Base-by-base conservation (phyloP, 371 early-diverging fungal species). In the Mucor sp. region DNA sequence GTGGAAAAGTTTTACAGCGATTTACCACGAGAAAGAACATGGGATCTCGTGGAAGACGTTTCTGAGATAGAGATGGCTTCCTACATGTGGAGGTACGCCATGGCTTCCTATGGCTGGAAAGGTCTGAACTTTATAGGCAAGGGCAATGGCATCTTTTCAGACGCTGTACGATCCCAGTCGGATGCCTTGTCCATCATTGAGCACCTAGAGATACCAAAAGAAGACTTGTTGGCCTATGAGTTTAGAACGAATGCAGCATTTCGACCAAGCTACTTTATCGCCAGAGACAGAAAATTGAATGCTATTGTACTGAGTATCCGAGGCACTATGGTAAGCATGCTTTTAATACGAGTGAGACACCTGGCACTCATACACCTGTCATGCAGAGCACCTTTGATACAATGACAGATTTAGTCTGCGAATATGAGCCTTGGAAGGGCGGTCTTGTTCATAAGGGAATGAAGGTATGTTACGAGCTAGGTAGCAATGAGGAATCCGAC, bases 361-460 rank as follows among this genome's bases (percentile, higher is more conserved):
- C n/a, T n/a, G n/a, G n/a, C n/a, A n/a, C n/a, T n/a, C n/a, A n/a
- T n/a, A 50, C 6, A 25, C 23, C 12, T 50, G 1, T 1, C 4
- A 19, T 7, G 30, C 71, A 89, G 90, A 94, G 91, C 48, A 81
- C 87, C 1, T 85, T 87, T 68, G 95, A 94, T 70, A 87, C 92
- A 0, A 73, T 94, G 66, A 94, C 95, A 0, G 95, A 95, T 69
- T 69, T 94, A 21, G 87, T 90, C 0, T 94, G 94, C 62, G 93
- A 93, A 67, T 94, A 94, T 66, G 85, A 88, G 53, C 89, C 85
- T 35, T 94, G 94, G 94, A 88, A 89, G 58, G 94, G 92, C 12
- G 94, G 94, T 0, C 72, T 94, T 12, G 90, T 93, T 19, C 94
- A 94, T 61, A 83, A 87, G 59, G 94, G 94, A 27, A 90, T 94